Base-by-base conservation (phyloP, 306 rosid species). In the Adenanthera pavonina region DNA sequence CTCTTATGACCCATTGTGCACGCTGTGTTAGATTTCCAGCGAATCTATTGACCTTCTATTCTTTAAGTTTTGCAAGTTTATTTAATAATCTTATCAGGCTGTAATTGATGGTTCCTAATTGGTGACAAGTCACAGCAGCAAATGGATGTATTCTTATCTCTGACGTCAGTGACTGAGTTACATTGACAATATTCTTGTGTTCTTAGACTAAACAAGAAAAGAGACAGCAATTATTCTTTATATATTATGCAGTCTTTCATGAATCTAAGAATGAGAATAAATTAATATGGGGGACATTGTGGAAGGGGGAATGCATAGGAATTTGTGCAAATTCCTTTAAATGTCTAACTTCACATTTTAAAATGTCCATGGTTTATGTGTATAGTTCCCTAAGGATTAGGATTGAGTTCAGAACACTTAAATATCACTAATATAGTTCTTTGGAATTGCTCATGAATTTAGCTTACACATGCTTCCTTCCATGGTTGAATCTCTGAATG, bases 261-360 rank as follows among this genome's bases (percentile, higher is more conserved):
- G 68, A 74, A 44, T 77, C 79, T 67, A 41, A 41, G 72, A 17
- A 69, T 81, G 13, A 80, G 47, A 51, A 78, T 46, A 84, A 69
- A 71, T 81, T 83, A 73, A 79, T 61, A 36, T 36, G 71, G 59
- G 65, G 62, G 46, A 76, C 73, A 47, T 19, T 60, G 66, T 43
- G 60, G 20, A 75, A 64, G 48, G 53, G 72, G 49, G 67, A 46
- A 56, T 34, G 82, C 68, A 36, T 48, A 13, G 74, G 92, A 82
- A 90, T 80, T 83, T 79, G 85, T 86, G 87, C 94, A 81, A 79
- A 78, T 85, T 83, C 77, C 80, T 76, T 74, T 35, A 49, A 25
- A 78, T 69, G 76, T 60, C 71, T 46, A 41, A 62, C 79, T 83
- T 85, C 76, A 54, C 46, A 80, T 67, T 85, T 72, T 71, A 57